Percentiles rank a stretch among this genome's conserved stretches.
These are phyloP conservation scores for Emmonsiellopsis sp. DNA, from an alignment of 2,329 filamentous ascomycete genomes.

Conservation along the genomic window DNA sequence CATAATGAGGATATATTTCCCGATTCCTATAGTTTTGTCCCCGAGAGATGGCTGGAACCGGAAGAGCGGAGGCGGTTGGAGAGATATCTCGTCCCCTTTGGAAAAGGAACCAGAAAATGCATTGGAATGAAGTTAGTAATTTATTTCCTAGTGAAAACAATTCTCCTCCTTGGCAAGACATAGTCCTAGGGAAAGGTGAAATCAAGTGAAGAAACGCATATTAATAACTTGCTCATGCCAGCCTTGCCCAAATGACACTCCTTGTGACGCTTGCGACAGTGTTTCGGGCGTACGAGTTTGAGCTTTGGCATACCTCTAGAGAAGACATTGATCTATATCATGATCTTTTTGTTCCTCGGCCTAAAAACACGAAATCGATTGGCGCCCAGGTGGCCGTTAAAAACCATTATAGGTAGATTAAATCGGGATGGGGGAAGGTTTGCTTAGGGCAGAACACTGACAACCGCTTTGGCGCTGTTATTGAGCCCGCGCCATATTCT, in stretches of 20 bases:
- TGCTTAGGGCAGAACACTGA: not conserved
- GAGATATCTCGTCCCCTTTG: constrained; percentile 15
- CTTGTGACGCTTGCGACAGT: constrained; percentile 7
- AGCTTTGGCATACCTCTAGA: constrained; percentile 7
- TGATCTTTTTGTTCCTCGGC: constrained; percentile 10
- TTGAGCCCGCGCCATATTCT: no score
- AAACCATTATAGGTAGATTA: not conserved
- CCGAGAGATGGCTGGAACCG: constrained; percentile 17
- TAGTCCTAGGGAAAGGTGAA: not conserved
- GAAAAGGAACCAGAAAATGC: constrained; percentile 14
- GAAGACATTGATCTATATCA: constrained; percentile 15
- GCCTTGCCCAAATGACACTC: constrained; percentile 12
- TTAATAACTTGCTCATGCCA: not conserved
- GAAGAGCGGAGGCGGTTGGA: constrained; percentile 10
- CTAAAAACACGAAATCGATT: constrained; percentile 3
- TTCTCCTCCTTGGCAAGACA: not conserved
- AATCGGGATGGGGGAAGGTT: no score
- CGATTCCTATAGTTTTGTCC: constrained; percentile 13
- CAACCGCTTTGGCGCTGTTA: no score
- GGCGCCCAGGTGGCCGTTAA: not conserved
- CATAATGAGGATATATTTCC: constrained; percentile 15
- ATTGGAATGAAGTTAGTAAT: constrained; percentile 15
- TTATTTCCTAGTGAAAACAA: not conserved
- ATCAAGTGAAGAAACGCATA: not conserved
- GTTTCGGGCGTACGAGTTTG: constrained; percentile 8